Evolutionary conservation across 129 eudicot species (phyloP).

Genomic region (Arctium minus): DNA sequence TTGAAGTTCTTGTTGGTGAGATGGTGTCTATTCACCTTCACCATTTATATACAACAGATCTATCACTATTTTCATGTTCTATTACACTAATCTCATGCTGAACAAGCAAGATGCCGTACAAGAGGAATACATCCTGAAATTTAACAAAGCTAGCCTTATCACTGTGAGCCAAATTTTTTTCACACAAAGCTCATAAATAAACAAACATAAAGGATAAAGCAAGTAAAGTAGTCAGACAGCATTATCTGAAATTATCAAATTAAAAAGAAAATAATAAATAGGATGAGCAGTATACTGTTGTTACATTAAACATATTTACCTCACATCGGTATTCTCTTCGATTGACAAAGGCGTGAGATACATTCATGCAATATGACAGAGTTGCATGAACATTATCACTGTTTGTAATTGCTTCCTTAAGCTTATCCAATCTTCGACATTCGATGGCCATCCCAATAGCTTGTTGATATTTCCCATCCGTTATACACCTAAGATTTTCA

Average conservation of each 20-base stretch:
- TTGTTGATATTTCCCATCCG: conserved; percentile 85
- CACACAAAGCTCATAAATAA: not conserved
- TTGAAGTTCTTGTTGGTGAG: no score
- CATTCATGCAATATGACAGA: conserved; percentile 73
- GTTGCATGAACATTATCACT: conserved; percentile 83
- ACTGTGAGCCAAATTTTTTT: not conserved
- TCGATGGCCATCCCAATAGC: conserved; percentile 96
- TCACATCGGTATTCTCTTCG: conserved; percentile 81
- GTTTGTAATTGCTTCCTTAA: conserved; percentile 79
- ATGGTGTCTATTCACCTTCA: no score
- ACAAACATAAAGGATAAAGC: not conserved
- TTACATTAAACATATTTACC: conserved; percentile 37
- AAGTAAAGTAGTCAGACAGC: not conserved
- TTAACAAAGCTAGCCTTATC: no score
- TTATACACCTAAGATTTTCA: conserved; percentile 59
- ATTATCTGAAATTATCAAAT: no score
- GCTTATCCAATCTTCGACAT: conserved; percentile 89
- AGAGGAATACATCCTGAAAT: not conserved
- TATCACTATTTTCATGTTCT: no score
- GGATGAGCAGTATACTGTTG: not conserved
- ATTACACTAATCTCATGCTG: no score
- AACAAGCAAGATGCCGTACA: no score
- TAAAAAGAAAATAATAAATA: no score
- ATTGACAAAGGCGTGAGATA: conserved; percentile 76
- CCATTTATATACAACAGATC: no score